Evolutionary conservation across 106 monocot genomes (phyloP), one percentile per base, ranked within the genome.

Genomic region (Dioscorea dumetorum): DNA sequence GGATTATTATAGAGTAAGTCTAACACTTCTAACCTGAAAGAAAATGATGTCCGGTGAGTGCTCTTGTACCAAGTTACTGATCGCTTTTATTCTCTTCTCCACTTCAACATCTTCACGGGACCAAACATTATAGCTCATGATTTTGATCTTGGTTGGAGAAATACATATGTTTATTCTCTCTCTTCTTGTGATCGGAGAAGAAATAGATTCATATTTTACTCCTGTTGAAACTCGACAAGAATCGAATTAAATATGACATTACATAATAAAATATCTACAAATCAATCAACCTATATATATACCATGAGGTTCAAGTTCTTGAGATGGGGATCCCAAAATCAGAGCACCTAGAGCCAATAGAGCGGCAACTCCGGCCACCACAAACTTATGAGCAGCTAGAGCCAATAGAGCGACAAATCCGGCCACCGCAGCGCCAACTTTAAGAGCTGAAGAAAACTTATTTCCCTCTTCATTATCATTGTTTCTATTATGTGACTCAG

Each of bases 51-150:
- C 78, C 17, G 85, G 85, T 2, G 66, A 68, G 23, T 70, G 53
- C 17, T 85, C 41, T 48, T 77, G 33, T 66, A 85, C 70, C 18
- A 85, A 70, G 24, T 48, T 10, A 0, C 77, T 77, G 63, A 85
- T 28, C 5, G 80, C 77, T 71, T 80, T 48, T 77, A 85, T 85
- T 61, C 85, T 78, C 60, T 77, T 61, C 4, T 53, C 5, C 24
- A 74, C 58, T 64, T 78, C 68, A 49, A 78, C 12, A 53, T 85
- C 74, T 66, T 81, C 80, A 50, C 73, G 67, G 31, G 60, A 72
- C 77, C 81, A 85, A 18, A 81, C 68, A 50, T 85, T 85, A 57
- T 80, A 85, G 63, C 71, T 74, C 71, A 85, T 62, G 21, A 85
- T 41, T 66, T 78, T 85, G 7, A 73, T 63, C 11, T 5, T 41